Conservation (phyloP, 345 rosid genomes). For the Eucalyptus virginea region DNA sequence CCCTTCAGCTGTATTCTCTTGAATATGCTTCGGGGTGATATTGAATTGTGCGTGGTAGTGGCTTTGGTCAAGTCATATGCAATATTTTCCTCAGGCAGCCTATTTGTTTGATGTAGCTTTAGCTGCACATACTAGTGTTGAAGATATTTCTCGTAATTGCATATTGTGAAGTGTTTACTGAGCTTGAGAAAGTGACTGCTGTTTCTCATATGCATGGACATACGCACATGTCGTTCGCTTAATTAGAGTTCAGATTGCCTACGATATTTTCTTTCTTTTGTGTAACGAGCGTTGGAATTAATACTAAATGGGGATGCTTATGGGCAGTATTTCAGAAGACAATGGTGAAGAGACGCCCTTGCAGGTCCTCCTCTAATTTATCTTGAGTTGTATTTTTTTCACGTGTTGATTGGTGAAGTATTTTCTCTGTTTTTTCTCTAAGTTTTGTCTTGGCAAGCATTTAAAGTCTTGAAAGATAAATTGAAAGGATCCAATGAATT, state of each 20-base stretch:
- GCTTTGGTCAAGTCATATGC: not conserved
- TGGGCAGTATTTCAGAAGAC: slow-evolving; percentile 16
- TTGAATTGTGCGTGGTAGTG: not conserved
- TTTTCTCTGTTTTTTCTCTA: too few relatives aligned
- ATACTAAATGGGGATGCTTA: slow-evolving; percentile 36
- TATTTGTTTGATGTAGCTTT: not conserved
- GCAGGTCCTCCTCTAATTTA: not conserved
- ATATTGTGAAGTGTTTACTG: not conserved
- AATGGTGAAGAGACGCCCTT: slow-evolving; percentile 28
- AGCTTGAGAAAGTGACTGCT: not conserved
- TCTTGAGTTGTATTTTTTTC: not conserved
- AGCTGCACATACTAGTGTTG: not conserved
- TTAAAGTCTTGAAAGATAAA: too few relatives aligned
- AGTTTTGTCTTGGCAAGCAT: too few relatives aligned
- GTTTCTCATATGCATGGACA: not conserved
- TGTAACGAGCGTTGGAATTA: slow-evolving; percentile 33
- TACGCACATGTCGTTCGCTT: not conserved
- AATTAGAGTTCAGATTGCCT: not conserved
- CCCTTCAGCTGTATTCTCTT: too few relatives aligned
- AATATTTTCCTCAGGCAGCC: not conserved
- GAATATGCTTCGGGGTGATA: too few relatives aligned
- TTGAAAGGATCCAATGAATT: too few relatives aligned
- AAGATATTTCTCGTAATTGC: not conserved
- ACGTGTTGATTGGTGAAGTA: not conserved
- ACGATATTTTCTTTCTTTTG: not conserved